phyloP scores from a whole-genome alignment of 345 rosid species.

The Bruguiera gymnorhiza region DNA sequence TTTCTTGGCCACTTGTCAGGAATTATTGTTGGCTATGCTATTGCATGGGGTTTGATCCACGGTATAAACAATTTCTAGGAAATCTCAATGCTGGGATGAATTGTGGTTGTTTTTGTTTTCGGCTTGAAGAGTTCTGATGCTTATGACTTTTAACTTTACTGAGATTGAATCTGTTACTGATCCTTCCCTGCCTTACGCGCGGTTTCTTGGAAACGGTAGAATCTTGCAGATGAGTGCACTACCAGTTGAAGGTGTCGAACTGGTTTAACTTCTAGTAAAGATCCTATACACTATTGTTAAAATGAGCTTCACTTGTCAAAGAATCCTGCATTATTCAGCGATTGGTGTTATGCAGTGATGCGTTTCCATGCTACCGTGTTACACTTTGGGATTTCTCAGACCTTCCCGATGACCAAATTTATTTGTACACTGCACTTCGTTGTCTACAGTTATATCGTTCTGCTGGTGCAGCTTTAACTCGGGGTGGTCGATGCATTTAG shows the following conservation, averaged over 20 bases:
- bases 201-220: constrained; percentile 71
- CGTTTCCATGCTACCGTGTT: not conserved
- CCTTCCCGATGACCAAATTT: no score
- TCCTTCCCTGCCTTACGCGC: constrained; percentile 75
- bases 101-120: constrained; percentile 53
- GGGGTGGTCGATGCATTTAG: constrained; percentile 3
- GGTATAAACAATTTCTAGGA: constrained; percentile 99
- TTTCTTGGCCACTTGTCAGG: constrained; percentile 94
- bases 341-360: not conserved
- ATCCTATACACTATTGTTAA: not conserved
- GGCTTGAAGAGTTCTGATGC: constrained; percentile 90
- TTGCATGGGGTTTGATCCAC: constrained; percentile 90
- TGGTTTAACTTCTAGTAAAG: constrained; percentile 36
- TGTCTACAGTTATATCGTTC: no score
- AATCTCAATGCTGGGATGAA: constrained; percentile 81
- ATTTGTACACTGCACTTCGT: no score
- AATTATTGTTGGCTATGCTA: constrained; percentile 82
- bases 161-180: constrained; percentile 92
- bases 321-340: not conserved
- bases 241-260: constrained; percentile 67
- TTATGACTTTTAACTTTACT: constrained; percentile 66
- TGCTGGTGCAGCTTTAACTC: not conserved
- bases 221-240: constrained; percentile 71
- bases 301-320: not conserved
- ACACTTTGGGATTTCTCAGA: constrained; percentile 6